phyloP scores from a whole-genome alignment of 805 yeast genomes.

The Kuraishia molischiana region DNA sequence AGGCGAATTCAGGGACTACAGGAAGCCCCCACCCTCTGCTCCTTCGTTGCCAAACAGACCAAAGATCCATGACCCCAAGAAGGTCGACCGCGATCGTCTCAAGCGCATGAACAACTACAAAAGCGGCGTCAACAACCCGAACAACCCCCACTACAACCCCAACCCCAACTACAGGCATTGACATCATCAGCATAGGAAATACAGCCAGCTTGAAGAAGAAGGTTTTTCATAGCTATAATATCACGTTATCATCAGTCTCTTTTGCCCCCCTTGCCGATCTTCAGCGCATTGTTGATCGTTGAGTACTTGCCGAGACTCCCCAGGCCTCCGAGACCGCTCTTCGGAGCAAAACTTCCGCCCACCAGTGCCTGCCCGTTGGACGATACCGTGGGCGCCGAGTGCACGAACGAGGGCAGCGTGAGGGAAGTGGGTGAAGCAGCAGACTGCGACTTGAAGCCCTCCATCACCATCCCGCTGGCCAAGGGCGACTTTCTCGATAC shows the following conservation, averaged over 20 bases:
- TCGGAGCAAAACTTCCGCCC: neutral
- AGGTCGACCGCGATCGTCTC: too few species aligned
- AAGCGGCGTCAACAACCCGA: too few species aligned
- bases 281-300: constrained; percentile 9
- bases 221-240: neutral
- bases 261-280: constrained; percentile 17
- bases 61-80: too few species aligned
- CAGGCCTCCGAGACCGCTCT: neutral
- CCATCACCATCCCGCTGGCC: neutral
- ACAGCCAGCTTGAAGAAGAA: too few species aligned
- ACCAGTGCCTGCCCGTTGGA: neutral
- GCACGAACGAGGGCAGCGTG: constrained; percentile 2
- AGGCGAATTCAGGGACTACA: neutral
- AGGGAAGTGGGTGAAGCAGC: constrained; percentile 2
- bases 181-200: too few species aligned
- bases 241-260: constrained; percentile 11
- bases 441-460: neutral
- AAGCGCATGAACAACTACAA: too few species aligned
- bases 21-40: too few species aligned
- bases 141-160: too few species aligned
- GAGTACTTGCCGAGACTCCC: constrained; percentile 9
- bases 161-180: too few species aligned
- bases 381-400: constrained; percentile 4
- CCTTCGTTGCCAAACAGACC: too few species aligned
- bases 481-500: neutral